phyloP scores from a whole-genome alignment of 331 rosid species.

The Quercus phellos region DNA sequence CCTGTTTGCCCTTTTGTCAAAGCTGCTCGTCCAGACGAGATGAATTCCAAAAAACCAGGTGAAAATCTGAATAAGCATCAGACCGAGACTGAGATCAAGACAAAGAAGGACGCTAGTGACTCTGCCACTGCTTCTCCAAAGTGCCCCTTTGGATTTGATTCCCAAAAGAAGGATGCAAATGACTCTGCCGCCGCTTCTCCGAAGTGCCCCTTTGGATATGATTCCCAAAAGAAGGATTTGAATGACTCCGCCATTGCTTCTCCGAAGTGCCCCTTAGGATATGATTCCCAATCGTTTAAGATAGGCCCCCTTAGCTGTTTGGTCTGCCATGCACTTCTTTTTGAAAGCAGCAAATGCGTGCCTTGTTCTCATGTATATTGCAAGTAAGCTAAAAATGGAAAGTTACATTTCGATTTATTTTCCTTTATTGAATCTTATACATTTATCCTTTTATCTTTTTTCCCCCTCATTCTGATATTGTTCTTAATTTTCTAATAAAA shows the following conservation, averaged over 20 bases:
- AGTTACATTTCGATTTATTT: not conserved
- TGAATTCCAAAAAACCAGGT: constrained; percentile 26
- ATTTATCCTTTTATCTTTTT: not conserved
- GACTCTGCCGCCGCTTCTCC: constrained; percentile 30
- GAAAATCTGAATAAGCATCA: constrained; percentile 37
- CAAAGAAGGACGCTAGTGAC: constrained; percentile 36
- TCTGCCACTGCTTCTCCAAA: constrained; percentile 44
- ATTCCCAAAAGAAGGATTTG: constrained; percentile 32
- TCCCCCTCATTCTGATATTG: constrained; percentile 4
- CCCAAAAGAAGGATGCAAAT: constrained; percentile 25
- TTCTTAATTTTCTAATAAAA: not conserved
- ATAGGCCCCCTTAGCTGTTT: constrained; percentile 92
- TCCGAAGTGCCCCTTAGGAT: constrained; percentile 88
- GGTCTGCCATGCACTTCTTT: constrained; percentile 85
- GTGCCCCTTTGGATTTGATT: constrained; percentile 90
- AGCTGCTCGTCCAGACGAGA: constrained; percentile 51
- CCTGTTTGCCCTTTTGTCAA: constrained; percentile 64
- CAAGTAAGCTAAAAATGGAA: constrained; percentile 42
- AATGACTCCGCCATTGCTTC: constrained; percentile 22
- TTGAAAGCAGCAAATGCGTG: constrained; percentile 72
- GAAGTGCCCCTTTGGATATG: constrained; percentile 87
- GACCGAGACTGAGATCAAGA: constrained; percentile 34
- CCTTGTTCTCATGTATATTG: constrained; percentile 87
- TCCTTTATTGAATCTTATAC: not conserved
- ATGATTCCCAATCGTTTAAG: constrained; percentile 79